Percentiles rank a stretch among this genome's conserved stretches.
These are phyloP conservation scores for Pisolithus orientalis DNA, from an alignment of 768 basidiomycete genomes.

Conservation along the genomic window DNA sequence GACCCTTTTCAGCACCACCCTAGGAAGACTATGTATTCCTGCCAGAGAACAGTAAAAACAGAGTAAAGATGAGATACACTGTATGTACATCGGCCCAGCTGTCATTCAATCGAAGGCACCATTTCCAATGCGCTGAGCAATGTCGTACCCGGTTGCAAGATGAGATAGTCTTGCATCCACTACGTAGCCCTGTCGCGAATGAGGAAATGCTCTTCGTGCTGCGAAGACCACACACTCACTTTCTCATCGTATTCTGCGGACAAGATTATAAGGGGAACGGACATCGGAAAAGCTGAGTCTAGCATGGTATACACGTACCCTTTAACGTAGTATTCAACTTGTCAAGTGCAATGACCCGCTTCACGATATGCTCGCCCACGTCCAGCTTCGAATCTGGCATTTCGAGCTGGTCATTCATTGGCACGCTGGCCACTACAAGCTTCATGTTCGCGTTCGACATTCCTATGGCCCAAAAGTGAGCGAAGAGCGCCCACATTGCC, in stretches of 20 bases:
- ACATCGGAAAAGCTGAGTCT: neutral
- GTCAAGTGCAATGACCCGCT: slow-evolving; percentile 60
- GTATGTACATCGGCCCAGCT: too few relatives aligned
- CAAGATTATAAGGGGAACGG: neutral
- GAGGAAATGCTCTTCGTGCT: neutral
- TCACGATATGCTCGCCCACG: slow-evolving; percentile 79
- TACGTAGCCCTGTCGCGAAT: slow-evolving; percentile 42
- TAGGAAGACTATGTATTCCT: too few relatives aligned
- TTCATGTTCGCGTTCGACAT: slow-evolving; percentile 96
- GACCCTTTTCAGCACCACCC: too few relatives aligned
- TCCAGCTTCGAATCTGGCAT: slow-evolving; percentile 74
- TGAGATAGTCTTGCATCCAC: slow-evolving; percentile 77
- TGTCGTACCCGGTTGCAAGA: slow-evolving; percentile 63
- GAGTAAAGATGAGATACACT: too few relatives aligned
- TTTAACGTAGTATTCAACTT: slow-evolving; percentile 58
- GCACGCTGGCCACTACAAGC: slow-evolving; percentile 66
- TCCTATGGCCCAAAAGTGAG: slow-evolving; percentile 36
- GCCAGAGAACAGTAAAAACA: neutral
- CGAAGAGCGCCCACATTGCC: neutral
- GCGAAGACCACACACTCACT: slow-evolving; percentile 28
- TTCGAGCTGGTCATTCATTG: slow-evolving; percentile 59
- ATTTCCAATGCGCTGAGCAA: slow-evolving; percentile 37
- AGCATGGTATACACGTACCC: slow-evolving; percentile 41
- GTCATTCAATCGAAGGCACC: slow-evolving; percentile 17
- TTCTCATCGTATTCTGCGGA: slow-evolving; percentile 50